Evolutionary conservation across 441 rosid species (phyloP), one percentile per base, ranked within the genome.

Genomic region (Syzygium syzygioides): DNA sequence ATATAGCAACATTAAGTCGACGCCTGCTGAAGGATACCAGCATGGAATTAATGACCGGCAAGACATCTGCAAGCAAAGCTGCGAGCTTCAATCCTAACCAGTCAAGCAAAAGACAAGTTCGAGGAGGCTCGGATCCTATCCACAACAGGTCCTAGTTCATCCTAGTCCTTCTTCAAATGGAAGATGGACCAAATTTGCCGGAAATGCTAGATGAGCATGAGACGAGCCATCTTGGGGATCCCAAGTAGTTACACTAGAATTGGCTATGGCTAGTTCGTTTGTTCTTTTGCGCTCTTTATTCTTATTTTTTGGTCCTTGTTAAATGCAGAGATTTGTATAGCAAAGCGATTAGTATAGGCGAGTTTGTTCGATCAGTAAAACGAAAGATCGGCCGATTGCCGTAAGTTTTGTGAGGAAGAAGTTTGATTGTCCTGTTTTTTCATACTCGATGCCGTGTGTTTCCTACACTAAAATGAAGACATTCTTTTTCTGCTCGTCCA

Each of bases 51-150:
- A 84, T 89, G 88, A 89, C 92, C 53, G 86, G 93, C 86, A 88
- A 87, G 90, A 90, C 92, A 84, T 54, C 87, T 66, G 84, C 71
- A 89, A 93, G 90, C 86, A 91, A 87, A 79, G 86, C 85, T 90
- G 45, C 17, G 6, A 19, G 62, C 26, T 86, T 90, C 34, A 95
- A 95, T 90, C 93, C 94, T 3, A 92, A 93, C 90, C 92, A 89
- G 91, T 92, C 97, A 48, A 96, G 97, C 94, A 96, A 97, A 91
- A 94, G 99, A 95, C 91, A 92, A 79, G 98, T 95, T 23, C 92
- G 96, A 88, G 91, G 94, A 94, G 99, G 99, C 56, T 94, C 99
- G 50, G 97, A 97, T 94, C 99, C 99, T 91, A 97, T 97, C 90
- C 99, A 97, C 93, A 97, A 97, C 95, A 94, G 94, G 93, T 87